Conservation (phyloP, 2,329 filamentous ascomycete species). For the Penicillium sp. region DNA sequence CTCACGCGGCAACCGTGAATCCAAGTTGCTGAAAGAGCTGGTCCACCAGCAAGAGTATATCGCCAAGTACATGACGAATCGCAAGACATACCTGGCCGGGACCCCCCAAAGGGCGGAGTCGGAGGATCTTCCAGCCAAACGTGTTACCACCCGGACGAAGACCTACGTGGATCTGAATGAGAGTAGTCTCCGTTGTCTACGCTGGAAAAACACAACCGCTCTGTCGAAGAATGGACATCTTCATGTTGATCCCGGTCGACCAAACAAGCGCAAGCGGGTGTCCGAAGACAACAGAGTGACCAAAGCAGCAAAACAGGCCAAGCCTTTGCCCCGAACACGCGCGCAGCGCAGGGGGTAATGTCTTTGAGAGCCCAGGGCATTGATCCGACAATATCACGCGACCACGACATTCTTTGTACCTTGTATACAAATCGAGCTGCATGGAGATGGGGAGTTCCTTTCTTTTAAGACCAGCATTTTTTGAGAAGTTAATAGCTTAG, state of each 20-base stretch:
- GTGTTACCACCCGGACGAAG: constrained; percentile 62
- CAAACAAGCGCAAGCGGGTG: constrained; percentile 48
- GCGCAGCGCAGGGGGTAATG: constrained; percentile 31
- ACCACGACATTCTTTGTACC: constrained; percentile 20
- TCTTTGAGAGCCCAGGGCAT: neutral
- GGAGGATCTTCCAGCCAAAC: constrained; percentile 46
- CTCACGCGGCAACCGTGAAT: constrained; percentile 76
- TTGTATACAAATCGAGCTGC: constrained; percentile 20
- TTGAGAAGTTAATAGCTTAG: neutral
- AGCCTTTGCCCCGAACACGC: constrained; percentile 51
- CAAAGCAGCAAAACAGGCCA: constrained; percentile 45
- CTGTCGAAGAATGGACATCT: constrained; percentile 56
- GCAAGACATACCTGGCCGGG: constrained; percentile 66
- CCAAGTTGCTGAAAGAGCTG: constrained; percentile 84
- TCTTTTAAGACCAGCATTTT: neutral
- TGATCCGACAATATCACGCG: constrained; percentile 12
- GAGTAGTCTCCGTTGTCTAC: constrained; percentile 54
- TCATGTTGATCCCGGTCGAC: constrained; percentile 56
- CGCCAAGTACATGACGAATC: constrained; percentile 71
- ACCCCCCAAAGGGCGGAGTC: constrained; percentile 49
- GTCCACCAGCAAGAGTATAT: constrained; percentile 72
- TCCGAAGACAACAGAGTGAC: constrained; percentile 40
- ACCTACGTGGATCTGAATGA: constrained; percentile 54
- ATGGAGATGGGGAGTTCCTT: constrained; percentile 16
- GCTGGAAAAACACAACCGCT: constrained; percentile 63